Conservation (phyloP, 352 stramenopile species). For the Phytophthora tubulina region DNA sequence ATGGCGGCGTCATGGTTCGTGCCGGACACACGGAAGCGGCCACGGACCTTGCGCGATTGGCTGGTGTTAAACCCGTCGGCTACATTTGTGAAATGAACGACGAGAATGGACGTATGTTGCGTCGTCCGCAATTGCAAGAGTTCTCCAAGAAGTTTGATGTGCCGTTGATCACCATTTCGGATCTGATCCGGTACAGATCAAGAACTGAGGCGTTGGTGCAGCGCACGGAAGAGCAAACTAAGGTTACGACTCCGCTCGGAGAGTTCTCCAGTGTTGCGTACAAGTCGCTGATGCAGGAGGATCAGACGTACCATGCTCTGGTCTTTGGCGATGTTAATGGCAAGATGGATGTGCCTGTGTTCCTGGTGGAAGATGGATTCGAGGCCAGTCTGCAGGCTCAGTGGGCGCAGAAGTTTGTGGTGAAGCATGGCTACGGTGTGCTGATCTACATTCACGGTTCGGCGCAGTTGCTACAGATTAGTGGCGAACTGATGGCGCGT, state of each 20-base stretch:
- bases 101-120: constrained; percentile 81
- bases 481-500: constrained; percentile 82
- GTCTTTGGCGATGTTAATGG: constrained; percentile 54
- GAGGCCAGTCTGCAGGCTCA: constrained; percentile 63
- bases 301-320: constrained; percentile 68
- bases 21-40: constrained; percentile 98
- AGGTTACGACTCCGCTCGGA: constrained; percentile 74
- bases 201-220: constrained; percentile 79
- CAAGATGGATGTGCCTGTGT: constrained; percentile 56
- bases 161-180: constrained; percentile 97
- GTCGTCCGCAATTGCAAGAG: constrained; percentile 79
- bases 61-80: constrained; percentile 87
- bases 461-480: constrained; percentile 74
- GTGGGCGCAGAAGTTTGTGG: constrained; percentile 76
- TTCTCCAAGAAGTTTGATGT: constrained; percentile 93
- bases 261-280: constrained; percentile 73
- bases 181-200: constrained; percentile 95
- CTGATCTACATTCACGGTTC: constrained; percentile 75
- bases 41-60: constrained; percentile 95
- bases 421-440: constrained; percentile 49
- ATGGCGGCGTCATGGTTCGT: constrained; percentile 78
- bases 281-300: constrained; percentile 65
- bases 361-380: constrained; percentile 73
- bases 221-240: constrained; percentile 35
- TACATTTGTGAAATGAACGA: constrained; percentile 93